Evolutionary conservation across 306 rosid genomes (phyloP).

Genomic region (Lotus japonicus): DNA sequence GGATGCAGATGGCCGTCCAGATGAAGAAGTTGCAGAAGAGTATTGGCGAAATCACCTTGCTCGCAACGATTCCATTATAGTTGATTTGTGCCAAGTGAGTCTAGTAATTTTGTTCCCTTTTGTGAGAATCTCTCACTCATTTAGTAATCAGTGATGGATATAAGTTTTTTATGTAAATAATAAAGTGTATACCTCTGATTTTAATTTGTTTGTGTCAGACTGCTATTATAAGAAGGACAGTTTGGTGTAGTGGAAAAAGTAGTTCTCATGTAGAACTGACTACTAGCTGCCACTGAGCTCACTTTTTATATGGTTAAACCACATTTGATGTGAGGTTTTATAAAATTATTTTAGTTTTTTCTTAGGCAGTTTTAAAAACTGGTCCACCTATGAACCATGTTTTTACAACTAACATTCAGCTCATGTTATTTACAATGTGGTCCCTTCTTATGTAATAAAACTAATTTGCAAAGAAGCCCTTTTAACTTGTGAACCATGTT

Average conservation of each 20-base stretch:
- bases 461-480: too few species aligned
- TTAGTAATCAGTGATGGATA: not conserved
- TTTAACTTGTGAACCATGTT: too few species aligned
- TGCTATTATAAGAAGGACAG: not conserved
- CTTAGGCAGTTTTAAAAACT: too few species aligned
- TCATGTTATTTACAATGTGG: too few species aligned
- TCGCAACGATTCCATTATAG: constrained; percentile 72
- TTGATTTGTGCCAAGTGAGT: constrained; percentile 73
- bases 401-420: too few species aligned
- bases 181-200: not conserved
- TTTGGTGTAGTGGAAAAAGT: not conserved
- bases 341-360: not conserved
- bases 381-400: too few species aligned
- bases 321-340: constrained; percentile 3
- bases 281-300: constrained; percentile 7
- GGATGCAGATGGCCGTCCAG: constrained; percentile 64
- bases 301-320: constrained; percentile 4
- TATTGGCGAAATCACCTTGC: constrained; percentile 86
- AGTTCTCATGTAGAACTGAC: not conserved
- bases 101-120: not conserved
- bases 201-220: constrained; percentile 7
- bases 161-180: not conserved
- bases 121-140: not conserved
- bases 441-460: too few species aligned
- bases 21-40: constrained; percentile 78